Evolutionary conservation across 805 yeast species (phyloP).

Genomic region (Lachancea lanzarotensis): DNA sequence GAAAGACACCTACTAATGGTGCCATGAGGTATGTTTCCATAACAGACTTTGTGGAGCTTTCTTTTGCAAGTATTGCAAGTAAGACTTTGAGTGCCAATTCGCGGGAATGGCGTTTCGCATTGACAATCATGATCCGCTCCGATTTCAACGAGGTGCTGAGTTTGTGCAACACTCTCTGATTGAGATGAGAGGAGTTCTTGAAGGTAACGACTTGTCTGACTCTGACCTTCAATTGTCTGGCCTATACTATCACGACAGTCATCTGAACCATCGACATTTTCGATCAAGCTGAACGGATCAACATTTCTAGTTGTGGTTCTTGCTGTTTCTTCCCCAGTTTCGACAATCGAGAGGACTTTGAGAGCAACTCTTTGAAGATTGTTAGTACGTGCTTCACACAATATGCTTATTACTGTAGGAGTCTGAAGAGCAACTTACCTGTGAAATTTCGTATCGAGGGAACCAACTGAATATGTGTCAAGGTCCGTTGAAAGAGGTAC

Average conservation of each 20-base stretch:
- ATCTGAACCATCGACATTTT: neutral
- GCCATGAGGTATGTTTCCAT: constrained; percentile 23
- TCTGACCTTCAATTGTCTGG: constrained; percentile 6
- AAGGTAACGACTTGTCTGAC: constrained; percentile 32
- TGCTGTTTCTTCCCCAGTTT: constrained; percentile 2
- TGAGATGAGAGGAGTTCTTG: constrained; percentile 25
- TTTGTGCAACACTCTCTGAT: constrained; percentile 18
- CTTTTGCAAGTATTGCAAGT: constrained; percentile 31
- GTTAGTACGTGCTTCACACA: neutral
- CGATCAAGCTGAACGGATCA: constrained; percentile 29
- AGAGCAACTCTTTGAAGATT: constrained; percentile 15
- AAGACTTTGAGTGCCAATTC: constrained; percentile 8
- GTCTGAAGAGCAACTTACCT: constrained; percentile 8
- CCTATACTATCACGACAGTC: neutral
- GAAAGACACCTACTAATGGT: constrained; percentile 22
- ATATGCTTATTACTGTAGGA: neutral
- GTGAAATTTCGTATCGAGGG: constrained; percentile 31
- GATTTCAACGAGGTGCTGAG: constrained; percentile 22
- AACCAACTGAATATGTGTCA: constrained; percentile 27
- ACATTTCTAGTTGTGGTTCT: constrained; percentile 6
- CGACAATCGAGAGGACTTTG: constrained; percentile 27
- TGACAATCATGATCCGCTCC: constrained; percentile 27
- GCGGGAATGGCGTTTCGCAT: constrained; percentile 18
- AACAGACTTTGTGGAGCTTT: constrained; percentile 33
- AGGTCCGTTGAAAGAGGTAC: constrained; percentile 18